These are phyloP conservation scores for Pleurotus giganteus DNA, from an alignment of 768 basidiomycete species.

Conservation along the genomic window DNA sequence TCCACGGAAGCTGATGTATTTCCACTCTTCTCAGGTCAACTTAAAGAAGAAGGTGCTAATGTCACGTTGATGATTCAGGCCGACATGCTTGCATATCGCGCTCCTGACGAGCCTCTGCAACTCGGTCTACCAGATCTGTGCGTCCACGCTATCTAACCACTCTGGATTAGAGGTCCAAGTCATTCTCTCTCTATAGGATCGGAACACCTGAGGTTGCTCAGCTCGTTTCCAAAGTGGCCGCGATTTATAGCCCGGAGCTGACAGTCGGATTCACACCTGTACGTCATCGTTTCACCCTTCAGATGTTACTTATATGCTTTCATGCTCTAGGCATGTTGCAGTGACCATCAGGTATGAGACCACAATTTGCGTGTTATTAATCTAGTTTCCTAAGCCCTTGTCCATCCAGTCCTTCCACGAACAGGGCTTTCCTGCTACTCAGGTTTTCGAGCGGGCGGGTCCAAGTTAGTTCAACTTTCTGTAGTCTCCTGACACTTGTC, in stretches of 20 bases:
- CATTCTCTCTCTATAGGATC: constrained; percentile 45
- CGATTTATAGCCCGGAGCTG: constrained; percentile 80
- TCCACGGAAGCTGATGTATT: constrained; percentile 5
- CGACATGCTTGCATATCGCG: constrained; percentile 90
- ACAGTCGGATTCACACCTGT: constrained; percentile 65
- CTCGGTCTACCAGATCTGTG: constrained; percentile 76
- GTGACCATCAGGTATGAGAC: constrained; percentile 73
- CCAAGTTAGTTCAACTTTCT: constrained; percentile 42
- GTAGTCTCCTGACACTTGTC: background rate
- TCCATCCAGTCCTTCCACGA: constrained; percentile 75
- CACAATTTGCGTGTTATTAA: background rate
- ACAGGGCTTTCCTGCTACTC: constrained; percentile 82
- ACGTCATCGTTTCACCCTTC: constrained; percentile 16
- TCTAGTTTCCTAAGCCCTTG: constrained; percentile 2
- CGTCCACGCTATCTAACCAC: constrained; percentile 21
- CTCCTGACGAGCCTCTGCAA: constrained; percentile 74
- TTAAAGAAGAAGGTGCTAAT: constrained; percentile 58
- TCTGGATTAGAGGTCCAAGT: background rate
- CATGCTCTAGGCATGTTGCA: constrained; percentile 70
- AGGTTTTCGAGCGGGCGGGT: constrained; percentile 86
- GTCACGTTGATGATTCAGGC: constrained; percentile 86
- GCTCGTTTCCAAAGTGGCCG: constrained; percentile 71
- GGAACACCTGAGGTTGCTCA: constrained; percentile 75
- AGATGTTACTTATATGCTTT: background rate
- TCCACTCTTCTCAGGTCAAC: constrained; percentile 42